Conservation (phyloP, 345 rosid species). For the Luvunga scandens region DNA sequence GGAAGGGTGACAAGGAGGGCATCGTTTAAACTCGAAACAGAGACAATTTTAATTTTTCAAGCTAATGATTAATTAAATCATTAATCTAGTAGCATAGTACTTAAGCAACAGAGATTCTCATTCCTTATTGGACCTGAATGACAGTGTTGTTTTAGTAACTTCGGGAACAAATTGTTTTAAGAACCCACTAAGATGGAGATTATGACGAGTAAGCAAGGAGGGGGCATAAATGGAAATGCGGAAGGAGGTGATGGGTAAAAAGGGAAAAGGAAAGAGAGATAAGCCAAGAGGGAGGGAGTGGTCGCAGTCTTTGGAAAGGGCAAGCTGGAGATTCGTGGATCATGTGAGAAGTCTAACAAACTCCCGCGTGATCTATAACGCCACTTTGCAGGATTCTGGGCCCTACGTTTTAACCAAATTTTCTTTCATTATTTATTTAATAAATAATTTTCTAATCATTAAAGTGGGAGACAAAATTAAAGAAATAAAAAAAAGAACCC, state of each 20-base stretch:
- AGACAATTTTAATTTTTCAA: too few relatives aligned
- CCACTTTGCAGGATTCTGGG: slow-evolving; percentile 14
- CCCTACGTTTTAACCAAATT: not conserved
- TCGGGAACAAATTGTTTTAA: not conserved
- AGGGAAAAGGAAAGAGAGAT: not conserved
- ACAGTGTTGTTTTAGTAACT: not conserved
- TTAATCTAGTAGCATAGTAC: too few relatives aligned
- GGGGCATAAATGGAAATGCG: not conserved
- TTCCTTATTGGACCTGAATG: not conserved
- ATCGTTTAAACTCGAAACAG: too few relatives aligned
- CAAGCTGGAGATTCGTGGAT: slow-evolving; percentile 28
- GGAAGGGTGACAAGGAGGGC: slow-evolving; percentile 9
- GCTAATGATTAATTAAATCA: not conserved
- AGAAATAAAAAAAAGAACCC: too few relatives aligned
- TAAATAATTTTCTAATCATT: too few relatives aligned
- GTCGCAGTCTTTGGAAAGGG: slow-evolving; percentile 30
- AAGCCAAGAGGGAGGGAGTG: not conserved
- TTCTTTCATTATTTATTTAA: too few relatives aligned
- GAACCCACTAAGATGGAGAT: too few relatives aligned
- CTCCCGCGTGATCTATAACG: slow-evolving; percentile 29
- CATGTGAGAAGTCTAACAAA: slow-evolving; percentile 41
- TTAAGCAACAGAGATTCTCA: too few relatives aligned
- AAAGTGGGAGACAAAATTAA: too few relatives aligned
- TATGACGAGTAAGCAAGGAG: not conserved
- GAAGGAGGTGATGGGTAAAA: not conserved